These are phyloP conservation scores for Hamigera avellanea DNA, from an alignment of 495 filamentous ascomycete genomes.

Conservation along the genomic window DNA sequence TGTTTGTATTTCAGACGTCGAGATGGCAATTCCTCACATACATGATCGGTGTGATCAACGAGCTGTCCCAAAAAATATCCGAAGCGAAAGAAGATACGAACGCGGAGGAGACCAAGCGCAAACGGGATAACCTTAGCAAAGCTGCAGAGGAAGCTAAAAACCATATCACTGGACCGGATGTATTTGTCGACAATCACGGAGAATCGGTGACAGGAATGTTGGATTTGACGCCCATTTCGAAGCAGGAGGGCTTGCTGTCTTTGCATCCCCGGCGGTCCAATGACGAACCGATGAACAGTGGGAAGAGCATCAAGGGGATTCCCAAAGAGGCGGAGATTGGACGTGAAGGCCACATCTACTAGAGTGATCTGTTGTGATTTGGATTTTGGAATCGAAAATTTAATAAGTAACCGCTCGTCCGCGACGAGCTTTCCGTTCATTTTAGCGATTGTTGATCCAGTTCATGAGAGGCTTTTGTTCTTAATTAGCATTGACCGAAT, in stretches of 20 bases:
- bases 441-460: no score
- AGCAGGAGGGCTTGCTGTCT: slow-evolving; percentile 17
- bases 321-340: slow-evolving; percentile 33
- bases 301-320: slow-evolving; percentile 35
- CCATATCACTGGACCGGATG: slow-evolving; percentile 25
- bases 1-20: slow-evolving; percentile 83
- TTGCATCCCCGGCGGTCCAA: slow-evolving; percentile 10
- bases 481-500: no score
- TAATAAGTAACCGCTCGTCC: no score
- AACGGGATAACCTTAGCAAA: slow-evolving; percentile 29
- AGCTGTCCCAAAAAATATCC: slow-evolving; percentile 14
- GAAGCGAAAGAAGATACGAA: slow-evolving; percentile 17
- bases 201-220: slow-evolving; percentile 12
- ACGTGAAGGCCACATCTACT: slow-evolving; percentile 33
- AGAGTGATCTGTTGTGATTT: no score
- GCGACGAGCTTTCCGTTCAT: no score
- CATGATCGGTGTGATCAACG: slow-evolving; percentile 52
- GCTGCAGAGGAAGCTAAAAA: slow-evolving; percentile 20
- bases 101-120: slow-evolving; percentile 20
- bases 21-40: slow-evolving; percentile 60
- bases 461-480: no score
- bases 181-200: slow-evolving; percentile 16
- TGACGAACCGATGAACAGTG: slow-evolving; percentile 19
- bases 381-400: no score
- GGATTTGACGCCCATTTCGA: slow-evolving; percentile 20